Evolutionary conservation across 2,329 filamentous ascomycete genomes (phyloP).

Genomic region (Bipolaris victoriae): DNA sequence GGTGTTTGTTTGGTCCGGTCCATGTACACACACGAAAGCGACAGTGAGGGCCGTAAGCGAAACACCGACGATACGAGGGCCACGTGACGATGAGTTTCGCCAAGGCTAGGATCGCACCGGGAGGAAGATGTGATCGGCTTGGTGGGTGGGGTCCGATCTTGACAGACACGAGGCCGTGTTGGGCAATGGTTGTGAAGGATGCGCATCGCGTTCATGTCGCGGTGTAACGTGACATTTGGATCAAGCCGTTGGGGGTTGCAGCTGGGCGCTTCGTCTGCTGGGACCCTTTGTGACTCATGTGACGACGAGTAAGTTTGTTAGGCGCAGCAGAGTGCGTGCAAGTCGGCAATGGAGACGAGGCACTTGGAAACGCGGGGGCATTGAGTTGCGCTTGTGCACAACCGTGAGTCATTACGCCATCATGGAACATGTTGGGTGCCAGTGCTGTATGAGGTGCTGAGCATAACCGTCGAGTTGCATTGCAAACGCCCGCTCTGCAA

Average conservation of each 20-base stretch:
- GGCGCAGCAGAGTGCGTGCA: background rate
- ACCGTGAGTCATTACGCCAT: background rate
- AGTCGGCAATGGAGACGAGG: background rate
- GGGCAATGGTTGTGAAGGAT: background rate
- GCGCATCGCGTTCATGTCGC: slow-evolving; percentile 18
- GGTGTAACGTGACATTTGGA: slow-evolving; percentile 19
- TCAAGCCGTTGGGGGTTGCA: background rate
- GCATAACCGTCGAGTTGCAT: slow-evolving; percentile 3
- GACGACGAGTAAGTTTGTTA: background rate
- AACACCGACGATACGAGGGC: slow-evolving; percentile 17
- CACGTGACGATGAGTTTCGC: slow-evolving; percentile 12
- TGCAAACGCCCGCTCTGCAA: background rate
- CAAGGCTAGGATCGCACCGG: background rate
- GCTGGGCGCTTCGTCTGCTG: too few relatives aligned
- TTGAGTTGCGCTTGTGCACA: slow-evolving; percentile 5
- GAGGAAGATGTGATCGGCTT: background rate
- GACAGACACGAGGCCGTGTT: slow-evolving; percentile 1
- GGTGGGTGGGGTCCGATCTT: background rate
- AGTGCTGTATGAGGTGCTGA: background rate
- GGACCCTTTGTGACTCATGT: slow-evolving; percentile 18
- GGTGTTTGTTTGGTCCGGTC: slow-evolving; percentile 1
- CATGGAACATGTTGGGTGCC: background rate
- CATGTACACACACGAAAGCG: too few relatives aligned
- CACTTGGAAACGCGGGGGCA: background rate
- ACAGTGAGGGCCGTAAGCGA: slow-evolving; percentile 11